Base-by-base conservation (phyloP, 306 rosid genomes). In the Luffa aegyptiaca region DNA sequence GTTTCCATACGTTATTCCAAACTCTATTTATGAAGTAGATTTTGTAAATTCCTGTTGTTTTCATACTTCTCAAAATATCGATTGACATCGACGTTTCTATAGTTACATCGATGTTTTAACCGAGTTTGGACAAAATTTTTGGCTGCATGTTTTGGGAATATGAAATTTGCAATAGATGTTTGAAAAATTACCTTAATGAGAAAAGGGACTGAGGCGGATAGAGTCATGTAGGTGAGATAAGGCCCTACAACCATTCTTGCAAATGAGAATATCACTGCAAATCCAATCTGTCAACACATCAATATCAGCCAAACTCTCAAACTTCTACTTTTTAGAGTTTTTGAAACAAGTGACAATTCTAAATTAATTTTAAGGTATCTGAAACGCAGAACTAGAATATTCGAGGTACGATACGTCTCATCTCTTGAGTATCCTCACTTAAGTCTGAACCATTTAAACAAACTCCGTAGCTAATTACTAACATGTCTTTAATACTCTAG, bases 171-270 rank as follows among this genome's bases (percentile, higher is more conserved):
- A 39, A 3, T 21, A 0, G 42, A 61, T 5, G 56, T 78, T 42
- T 16, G 55, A 39, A 42, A 56, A 42, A 11, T 52, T 81, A 94
- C 98, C 97, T 92, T 90, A 46, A 94, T 91, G 85, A 92, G 79
- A 52, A 89, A 52, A 39, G 98, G 98, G 72, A 90, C 89, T 64
- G 56, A 41, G 51, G 97, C 88, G 5, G 86, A 45, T 83, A 92
- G 63, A 65, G 97, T 88, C 21, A 81, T 84, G 39, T 89, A 91
- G 35, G 90, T 69, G 83, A 94, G 65, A 82, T 82, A 91, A 5
- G 97, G 97, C 42, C 98, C 98, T 0, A 78, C 82, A 41, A 85
- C 52, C 93, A 94, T 92, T 86, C 97, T 91, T 4, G 92, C 98
- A 77, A 87, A 63, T n/a, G 90, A 77, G 84, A 94, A 94, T 86